Evolutionary conservation across 306 rosid species (phyloP).

Genomic region (apple (Malus domestica)): ASM211411v1 NC_041789.1:3481001-3481500

Average conservation of each 20-base stretch:
- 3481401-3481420: conserved; percentile 50
- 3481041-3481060: background rate
- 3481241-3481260: background rate
- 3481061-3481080: background rate
- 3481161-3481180: conserved; percentile 38
- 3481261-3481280: conserved; percentile 34
- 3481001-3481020: background rate
- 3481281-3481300: conserved; percentile 24
- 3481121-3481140: conserved; percentile 44
- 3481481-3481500: conserved; percentile 69
- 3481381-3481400: conserved; percentile 58
- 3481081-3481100: background rate
- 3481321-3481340: conserved; percentile 73
- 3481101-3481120: conserved; percentile 10
- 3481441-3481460: conserved; percentile 85
- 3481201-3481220: conserved; percentile 28
- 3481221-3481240: background rate
- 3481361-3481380: conserved; percentile 59
- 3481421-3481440: conserved; percentile 61
- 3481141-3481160: conserved; percentile 8
- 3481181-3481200: conserved; percentile 41
- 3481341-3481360: conserved; percentile 71
- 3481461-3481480: conserved; percentile 85
- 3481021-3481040: background rate
- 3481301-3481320: conserved; percentile 44